Base-by-base conservation (phyloP, 768 basidiomycete species). In the Glaciozyma martinii region DNA sequence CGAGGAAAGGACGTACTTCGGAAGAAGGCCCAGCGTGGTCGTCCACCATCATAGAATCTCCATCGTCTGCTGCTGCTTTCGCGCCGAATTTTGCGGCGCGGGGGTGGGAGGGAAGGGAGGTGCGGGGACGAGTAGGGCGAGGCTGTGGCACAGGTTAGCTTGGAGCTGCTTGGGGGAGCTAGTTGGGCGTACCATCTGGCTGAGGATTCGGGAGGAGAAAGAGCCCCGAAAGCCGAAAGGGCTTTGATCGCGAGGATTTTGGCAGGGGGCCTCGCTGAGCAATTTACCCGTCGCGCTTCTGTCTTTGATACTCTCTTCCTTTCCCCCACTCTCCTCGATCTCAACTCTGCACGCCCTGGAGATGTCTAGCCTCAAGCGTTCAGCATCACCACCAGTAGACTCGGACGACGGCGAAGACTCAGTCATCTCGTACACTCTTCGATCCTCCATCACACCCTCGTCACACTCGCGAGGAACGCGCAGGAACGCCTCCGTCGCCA, bases 311-410 rank as follows among this genome's bases (percentile, higher is more conserved):
- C 43, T 54, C 43, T 32, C 15, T 49, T 32, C 21, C 33, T n/a
- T 32, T 56, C 44, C 2, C 16, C 61, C 78, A 21, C 74, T 76
- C 54, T 83, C 82, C n/a, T n/a, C n/a, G n/a, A n/a, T 53, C 71
- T 87, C 56, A n/a, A n/a, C n/a, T n/a, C n/a, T n/a, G n/a, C n/a
- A n/a, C n/a, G 72, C 72, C 27, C 76, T 78, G 59, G 79, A n/a
- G n/a, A 85, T 64, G 29, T 67, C 5, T 76, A 88, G 52, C 82
- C 80, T 53, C 67, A 40, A 40, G 37, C 37, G 37, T 13, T 40
- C 37, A 40, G 37, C 37, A 40, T 13, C 37, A 13, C 37, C 37
- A 33, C 33, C 10, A 40, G 37, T 40, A 40, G 37, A 40, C 37
- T 40, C 37, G 37, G 37, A 40, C 37, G 37, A 40, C 37, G 37